Evolutionary conservation across 176 grass and related monocot genomes (phyloP).

Genomic region (Alloteropsis semialata): DNA sequence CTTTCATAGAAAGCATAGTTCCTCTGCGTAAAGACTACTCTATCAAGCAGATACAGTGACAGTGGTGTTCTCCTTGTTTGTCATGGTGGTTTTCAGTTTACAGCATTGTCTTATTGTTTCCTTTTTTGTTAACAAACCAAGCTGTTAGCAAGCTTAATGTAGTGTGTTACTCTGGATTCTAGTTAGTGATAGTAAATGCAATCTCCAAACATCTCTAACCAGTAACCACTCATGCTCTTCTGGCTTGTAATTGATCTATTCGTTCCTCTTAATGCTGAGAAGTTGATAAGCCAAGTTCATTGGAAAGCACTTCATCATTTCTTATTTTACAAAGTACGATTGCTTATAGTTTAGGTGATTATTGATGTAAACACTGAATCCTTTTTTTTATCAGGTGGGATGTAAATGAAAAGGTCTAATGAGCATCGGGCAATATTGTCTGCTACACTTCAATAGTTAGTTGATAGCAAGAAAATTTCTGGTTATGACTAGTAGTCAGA

Average conservation of each 20-base stretch:
- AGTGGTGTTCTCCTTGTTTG: background rate
- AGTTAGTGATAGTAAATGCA: slow-evolving; percentile 26
- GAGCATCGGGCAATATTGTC: background rate
- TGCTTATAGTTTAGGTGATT: background rate
- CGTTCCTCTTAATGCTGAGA: background rate
- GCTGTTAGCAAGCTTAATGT: background rate
- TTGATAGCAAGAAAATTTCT: background rate
- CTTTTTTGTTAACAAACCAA: slow-evolving; percentile 20
- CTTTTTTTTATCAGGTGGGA: background rate
- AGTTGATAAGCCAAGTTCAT: background rate
- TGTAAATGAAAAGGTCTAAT: background rate
- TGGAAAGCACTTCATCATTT: background rate
- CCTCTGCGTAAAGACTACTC: slow-evolving; percentile 41
- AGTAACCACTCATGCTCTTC: background rate
- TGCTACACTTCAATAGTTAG: background rate
- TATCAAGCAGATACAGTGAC: slow-evolving; percentile 40
- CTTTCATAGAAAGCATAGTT: slow-evolving; percentile 51
- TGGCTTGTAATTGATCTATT: background rate
- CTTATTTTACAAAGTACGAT: background rate
- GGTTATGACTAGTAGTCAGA: background rate
- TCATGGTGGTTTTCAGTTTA: slow-evolving; percentile 18
- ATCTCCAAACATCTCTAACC: background rate
- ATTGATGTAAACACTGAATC: background rate
- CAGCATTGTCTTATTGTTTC: background rate
- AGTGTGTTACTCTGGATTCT: background rate